phyloP scores from a whole-genome alignment of 1,139 yeast genomes.

The Suhomyces taliae region DNA sequence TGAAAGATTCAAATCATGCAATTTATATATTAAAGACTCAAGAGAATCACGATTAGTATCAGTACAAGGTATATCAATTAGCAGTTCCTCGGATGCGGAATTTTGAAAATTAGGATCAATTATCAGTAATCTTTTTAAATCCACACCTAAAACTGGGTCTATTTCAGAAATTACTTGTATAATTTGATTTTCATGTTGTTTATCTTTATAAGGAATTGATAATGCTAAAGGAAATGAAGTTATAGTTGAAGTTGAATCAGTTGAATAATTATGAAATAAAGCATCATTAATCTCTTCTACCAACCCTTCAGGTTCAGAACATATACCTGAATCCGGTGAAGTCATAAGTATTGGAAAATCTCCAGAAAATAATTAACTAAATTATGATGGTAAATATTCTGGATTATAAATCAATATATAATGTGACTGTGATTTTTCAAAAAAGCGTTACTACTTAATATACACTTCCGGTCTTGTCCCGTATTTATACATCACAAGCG shows the following conservation, averaged over 20 bases:
- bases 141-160: conserved; percentile 3
- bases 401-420: background rate
- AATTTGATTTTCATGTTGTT: background rate
- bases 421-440: background rate
- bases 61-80: conserved; percentile 10
- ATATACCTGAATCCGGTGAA: conserved; percentile 2
- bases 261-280: conserved; percentile 6
- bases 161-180: conserved; percentile 1
- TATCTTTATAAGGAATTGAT: conserved; percentile 2
- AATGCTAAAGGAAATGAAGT: conserved; percentile 8
- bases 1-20: conserved; percentile 6
- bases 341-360: background rate
- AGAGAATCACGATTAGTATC: conserved; percentile 9
- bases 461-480: background rate
- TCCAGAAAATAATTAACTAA: too few species aligned
- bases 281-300: conserved; percentile 11
- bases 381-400: background rate
- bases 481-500: background rate
- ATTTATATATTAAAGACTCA: conserved; percentile 11
- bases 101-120: conserved; percentile 1
- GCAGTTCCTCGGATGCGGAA: conserved; percentile 1
- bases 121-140: background rate
- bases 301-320: conserved; percentile 3
- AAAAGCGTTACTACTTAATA: background rate
- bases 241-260: background rate